phyloP scores from a whole-genome alignment of 257 asterid genomes.

The Verbena officinalis region DNA sequence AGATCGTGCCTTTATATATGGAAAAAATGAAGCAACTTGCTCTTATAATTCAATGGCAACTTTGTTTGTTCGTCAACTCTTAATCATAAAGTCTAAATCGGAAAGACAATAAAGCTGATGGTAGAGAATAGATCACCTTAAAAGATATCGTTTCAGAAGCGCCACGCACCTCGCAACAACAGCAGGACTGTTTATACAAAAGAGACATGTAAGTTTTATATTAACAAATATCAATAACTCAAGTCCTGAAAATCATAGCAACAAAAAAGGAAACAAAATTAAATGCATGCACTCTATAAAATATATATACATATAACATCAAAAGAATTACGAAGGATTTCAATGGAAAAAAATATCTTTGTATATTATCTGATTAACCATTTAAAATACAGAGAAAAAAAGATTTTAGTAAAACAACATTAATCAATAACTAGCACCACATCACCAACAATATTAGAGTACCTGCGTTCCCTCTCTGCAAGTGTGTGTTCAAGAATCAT shows the following conservation, averaged over 20 bases:
- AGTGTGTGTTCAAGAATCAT: conserved; percentile 97
- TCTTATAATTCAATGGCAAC: background rate
- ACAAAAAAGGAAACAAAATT: conserved; percentile 12
- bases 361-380: background rate
- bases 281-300: conserved; percentile 24
- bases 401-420: background rate
- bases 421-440: background rate
- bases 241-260: conserved; percentile 13
- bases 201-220: conserved; percentile 27
- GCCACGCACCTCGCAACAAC: conserved; percentile 97
- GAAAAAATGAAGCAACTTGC: background rate
- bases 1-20: too few relatives aligned
- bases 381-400: conserved; percentile 9
- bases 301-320: background rate
- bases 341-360: background rate
- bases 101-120: conserved; percentile 18
- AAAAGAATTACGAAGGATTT: background rate
- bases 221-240: background rate
- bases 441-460: conserved; percentile 18
- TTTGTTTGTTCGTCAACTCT: conserved; percentile 9
- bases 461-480: conserved; percentile 99
- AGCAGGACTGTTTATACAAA: conserved; percentile 82
- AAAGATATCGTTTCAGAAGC: conserved; percentile 85
- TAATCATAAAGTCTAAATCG: conserved; percentile 15
- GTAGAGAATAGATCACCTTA: conserved; percentile 57